Base-by-base conservation (phyloP, 2,329 filamentous ascomycete species). In the Aspergillus phoenicis region DNA sequence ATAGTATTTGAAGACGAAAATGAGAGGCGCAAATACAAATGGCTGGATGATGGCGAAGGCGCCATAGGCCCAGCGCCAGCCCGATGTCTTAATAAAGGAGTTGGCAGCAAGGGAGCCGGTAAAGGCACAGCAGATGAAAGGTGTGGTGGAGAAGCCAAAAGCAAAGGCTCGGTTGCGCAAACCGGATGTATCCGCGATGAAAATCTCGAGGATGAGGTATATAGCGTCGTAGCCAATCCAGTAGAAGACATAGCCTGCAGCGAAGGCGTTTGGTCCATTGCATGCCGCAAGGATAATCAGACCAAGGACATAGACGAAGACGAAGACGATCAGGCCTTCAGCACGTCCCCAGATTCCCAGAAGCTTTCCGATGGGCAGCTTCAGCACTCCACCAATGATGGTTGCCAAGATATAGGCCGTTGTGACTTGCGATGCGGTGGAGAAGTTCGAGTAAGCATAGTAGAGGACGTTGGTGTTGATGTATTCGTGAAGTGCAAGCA, bases 11-110 rank as follows among this genome's bases (percentile, higher is more conserved):
- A 88, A 83, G 17, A 88, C 72, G 8, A 76, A 64, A 36, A 83
- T 81, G 5, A 89, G 78, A 0, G 88, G 88, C 6, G 84, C 39
- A 6, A 82, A 82, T 30, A 86, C 79, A 54, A 82, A 71, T 0
- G 87, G 86, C 4, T 84, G 81, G 60, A 89, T 77, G 57, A 90
- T 85, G 43, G 82, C 79, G 69, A 89, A 89, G 28, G 80, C 76
- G 17, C 86, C 87, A 68, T 85, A 89, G 1, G 79, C 86, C 87
- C 87, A 90, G 26, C 85, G 82, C 82, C 84, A 89, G 30, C 80
- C 83, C 10, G 81, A 77, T 0, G 79, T 78, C 0, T 75, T 68
- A 15, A 85, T 71, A 68, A 77, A 77, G 61, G 87, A 84, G 1
- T 78, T 74, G 15, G 82, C 83, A 26, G 86, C 81, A 48, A 79